Conservation (phyloP, 2,329 filamentous ascomycete genomes). For the Fusarium pininemorale region DNA sequence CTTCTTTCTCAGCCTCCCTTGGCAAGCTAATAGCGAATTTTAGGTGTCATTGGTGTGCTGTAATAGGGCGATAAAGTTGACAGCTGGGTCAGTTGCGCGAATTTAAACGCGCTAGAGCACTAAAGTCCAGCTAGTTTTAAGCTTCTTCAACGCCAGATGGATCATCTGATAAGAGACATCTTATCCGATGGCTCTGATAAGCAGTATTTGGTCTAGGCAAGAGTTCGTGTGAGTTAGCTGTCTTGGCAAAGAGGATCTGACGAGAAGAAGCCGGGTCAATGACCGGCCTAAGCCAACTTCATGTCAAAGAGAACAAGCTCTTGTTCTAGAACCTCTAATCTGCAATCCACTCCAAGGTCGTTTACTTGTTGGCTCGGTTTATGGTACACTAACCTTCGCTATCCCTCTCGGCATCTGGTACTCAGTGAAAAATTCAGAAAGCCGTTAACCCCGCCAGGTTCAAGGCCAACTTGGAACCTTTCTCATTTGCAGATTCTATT, state of each 20-base stretch:
- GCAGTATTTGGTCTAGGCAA: no score
- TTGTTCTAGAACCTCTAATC: neutral
- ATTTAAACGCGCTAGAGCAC: neutral
- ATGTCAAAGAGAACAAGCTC: fast-evolving
- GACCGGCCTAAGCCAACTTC: neutral
- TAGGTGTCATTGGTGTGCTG: fast-evolving
- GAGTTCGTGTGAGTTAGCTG: no score
- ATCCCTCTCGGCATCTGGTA: neutral
- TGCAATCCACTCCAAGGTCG: fast-evolving
- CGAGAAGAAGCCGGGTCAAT: neutral
- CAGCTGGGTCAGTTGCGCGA: neutral
- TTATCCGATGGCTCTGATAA: neutral
- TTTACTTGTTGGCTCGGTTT: fast-evolving
- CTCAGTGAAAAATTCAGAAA: no score
- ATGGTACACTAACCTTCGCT: fast-evolving
- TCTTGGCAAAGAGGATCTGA: neutral
- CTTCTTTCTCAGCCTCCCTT: neutral
- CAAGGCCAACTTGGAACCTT: no score
- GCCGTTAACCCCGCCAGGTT: no score
- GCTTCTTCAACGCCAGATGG: neutral
- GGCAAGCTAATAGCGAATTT: neutral
- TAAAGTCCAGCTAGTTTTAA: neutral
- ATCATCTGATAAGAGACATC: neutral
- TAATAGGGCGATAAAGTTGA: neutral
- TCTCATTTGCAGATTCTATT: no score